Conservation (phyloP, 1,139 yeast species). For the Magnusiomyces fungicola region DNA sequence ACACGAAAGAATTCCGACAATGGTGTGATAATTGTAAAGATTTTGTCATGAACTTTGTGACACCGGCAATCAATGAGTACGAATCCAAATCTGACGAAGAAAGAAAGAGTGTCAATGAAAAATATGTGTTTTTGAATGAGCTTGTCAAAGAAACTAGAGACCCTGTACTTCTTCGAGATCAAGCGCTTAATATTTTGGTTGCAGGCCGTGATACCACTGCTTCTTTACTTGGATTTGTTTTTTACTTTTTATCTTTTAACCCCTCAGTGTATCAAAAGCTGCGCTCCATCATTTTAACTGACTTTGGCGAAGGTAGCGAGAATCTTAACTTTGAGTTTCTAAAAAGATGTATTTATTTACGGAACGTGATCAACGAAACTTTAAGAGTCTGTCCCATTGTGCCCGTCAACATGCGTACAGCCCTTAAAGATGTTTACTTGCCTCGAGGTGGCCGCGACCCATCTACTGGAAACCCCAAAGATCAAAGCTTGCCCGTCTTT, state of each 20-base stretch:
- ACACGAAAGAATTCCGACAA: conserved; percentile 33
- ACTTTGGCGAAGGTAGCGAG: conserved; percentile 13
- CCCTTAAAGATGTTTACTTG: conserved; percentile 34
- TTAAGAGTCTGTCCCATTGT: conserved; percentile 27
- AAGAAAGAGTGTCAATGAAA: conserved; percentile 16
- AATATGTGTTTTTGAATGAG: conserved; percentile 43
- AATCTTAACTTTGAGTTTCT: conserved; percentile 39
- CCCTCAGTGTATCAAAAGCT: conserved; percentile 35
- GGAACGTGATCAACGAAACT: conserved; percentile 24
- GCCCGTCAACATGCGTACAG: conserved; percentile 25
- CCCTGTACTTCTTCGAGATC: conserved; percentile 42
- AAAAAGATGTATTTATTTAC: conserved; percentile 32
- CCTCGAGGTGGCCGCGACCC: conserved; percentile 43
- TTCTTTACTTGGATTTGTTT: conserved; percentile 39
- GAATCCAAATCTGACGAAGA: background rate
- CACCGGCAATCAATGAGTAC: conserved; percentile 18
- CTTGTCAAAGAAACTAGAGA: conserved; percentile 44
- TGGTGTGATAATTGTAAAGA: conserved; percentile 24
- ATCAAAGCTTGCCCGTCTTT: conserved; percentile 37
- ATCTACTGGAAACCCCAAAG: conserved; percentile 18
- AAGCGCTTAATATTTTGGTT: conserved; percentile 42
- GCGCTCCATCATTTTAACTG: conserved; percentile 31
- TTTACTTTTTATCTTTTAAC: conserved; percentile 40
- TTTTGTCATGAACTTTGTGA: conserved; percentile 32
- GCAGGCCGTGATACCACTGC: conserved; percentile 54